Evolutionary conservation across 768 basidiomycete genomes (phyloP), one percentile per base, ranked within the genome.

Genomic region (Hebeloma cylindrosporum): DNA sequence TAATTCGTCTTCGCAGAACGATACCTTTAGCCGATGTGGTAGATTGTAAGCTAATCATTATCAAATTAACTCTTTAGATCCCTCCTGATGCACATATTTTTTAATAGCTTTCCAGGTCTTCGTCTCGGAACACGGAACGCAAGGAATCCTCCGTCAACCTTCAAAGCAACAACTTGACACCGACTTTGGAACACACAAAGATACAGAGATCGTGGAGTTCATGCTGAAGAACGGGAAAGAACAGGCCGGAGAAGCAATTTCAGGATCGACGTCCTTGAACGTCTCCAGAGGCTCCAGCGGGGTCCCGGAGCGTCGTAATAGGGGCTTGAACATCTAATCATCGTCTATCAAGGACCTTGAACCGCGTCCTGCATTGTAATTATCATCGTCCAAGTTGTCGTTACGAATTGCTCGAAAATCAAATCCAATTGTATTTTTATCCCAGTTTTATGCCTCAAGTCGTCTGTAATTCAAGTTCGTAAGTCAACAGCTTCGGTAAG

Each of bases 141-240:
- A 93, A 65, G 92, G 90, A n/a, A 62, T 81, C 41, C 75, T 90
- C 27, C 78, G 82, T 20, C 71, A 73, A 40, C 74, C 88, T 8
- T 92, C 89, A n/a, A 81, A 85, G 37, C 92, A 93, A 60, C 83
- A 90, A 57, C 80, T 94, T 44, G 88, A 91, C 31, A 84, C 66
- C 43, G 69, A 69, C 26, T 93, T 94, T 53, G 80, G 73, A 13
- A 77, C 83, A 3, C 62, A 70, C 54, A 83, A 81, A 36, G 82
- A 90, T 30, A 60, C 70, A 14, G 87, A 88, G 2, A 83, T 86
- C 7, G 65, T 87, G 30, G 58, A 65, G 35, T 60, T 61, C 16
- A 72, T 93, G 47, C 71, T 93, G 46, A 54, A 79, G 61, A 78
- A 79, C 45, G 91, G 91, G 32, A 77, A 65, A 43, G 70, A 75